Evolutionary conservation across 805 yeast species (phyloP).

Genomic region (Ogataea pini): DNA sequence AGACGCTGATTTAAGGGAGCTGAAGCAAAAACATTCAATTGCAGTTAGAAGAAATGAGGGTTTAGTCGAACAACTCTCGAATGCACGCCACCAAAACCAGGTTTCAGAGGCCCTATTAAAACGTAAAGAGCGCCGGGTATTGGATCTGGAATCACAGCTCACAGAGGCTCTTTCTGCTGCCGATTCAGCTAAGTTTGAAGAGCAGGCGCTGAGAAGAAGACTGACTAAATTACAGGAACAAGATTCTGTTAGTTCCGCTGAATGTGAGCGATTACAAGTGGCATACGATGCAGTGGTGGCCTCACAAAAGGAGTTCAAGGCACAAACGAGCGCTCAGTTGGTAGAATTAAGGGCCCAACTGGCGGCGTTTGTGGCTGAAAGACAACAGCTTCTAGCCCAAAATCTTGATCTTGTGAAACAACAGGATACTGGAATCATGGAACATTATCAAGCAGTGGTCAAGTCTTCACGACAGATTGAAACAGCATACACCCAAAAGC

Average conservation of each 20-base stretch:
- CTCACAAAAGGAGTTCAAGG: constrained; percentile 52
- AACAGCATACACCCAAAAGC: constrained; percentile 47
- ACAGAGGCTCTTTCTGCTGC: constrained; percentile 47
- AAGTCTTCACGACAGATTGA: constrained; percentile 52
- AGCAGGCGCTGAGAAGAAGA: constrained; percentile 51
- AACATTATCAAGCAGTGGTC: constrained; percentile 49
- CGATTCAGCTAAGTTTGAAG: constrained; percentile 50
- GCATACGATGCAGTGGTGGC: constrained; percentile 59
- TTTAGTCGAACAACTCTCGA: constrained; percentile 64
- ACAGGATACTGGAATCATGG: constrained; percentile 51
- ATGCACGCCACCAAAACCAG: constrained; percentile 75
- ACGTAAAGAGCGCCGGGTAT: constrained; percentile 68
- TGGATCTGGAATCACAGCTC: constrained; percentile 62
- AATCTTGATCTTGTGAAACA: constrained; percentile 40
- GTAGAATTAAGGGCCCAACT: constrained; percentile 39
- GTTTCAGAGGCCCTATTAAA: constrained; percentile 66
- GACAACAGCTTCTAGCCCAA: constrained; percentile 37
- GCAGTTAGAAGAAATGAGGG: constrained; percentile 50
- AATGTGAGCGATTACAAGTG: constrained; percentile 54
- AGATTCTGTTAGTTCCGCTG: constrained; percentile 47
- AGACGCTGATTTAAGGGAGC: constrained; percentile 41
- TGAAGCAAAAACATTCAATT: constrained; percentile 51
- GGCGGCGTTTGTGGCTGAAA: constrained; percentile 38
- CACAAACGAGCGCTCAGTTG: constrained; percentile 47
- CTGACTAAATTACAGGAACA: constrained; percentile 49